A percentile compares a stretch with the other conserved stretches of the same genome.
These are phyloP conservation scores for Clausena lansium DNA, from an alignment of 345 rosid species.

Conservation along the genomic window DNA sequence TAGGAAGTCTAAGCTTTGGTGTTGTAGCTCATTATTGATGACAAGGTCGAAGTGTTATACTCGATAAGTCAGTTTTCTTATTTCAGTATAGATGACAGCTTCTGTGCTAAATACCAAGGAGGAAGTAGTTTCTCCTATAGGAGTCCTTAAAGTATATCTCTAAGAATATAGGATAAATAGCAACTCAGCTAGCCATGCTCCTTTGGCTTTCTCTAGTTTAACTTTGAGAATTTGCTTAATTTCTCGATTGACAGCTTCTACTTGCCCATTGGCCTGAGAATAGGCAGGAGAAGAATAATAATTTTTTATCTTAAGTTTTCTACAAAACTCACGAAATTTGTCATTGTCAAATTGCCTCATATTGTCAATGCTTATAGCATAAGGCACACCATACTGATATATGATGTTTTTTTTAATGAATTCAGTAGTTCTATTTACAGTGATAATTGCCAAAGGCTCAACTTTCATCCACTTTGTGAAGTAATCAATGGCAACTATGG, in stretches of 20 bases:
- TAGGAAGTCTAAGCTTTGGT: too few species aligned
- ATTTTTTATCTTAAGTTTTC: not conserved
- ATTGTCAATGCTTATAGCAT: not conserved
- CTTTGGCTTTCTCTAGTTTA: not conserved
- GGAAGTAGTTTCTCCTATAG: not conserved
- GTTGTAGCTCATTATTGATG: not conserved
- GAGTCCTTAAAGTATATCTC: too few species aligned
- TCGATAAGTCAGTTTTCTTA: not conserved
- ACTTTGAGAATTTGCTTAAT: not conserved
- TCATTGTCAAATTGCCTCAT: not conserved
- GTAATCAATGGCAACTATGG: too few species aligned
- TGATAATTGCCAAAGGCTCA: too few species aligned
- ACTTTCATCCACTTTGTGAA: too few species aligned
- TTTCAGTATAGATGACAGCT: not conserved
- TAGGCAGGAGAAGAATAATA: not conserved
- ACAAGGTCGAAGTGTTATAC: not conserved
- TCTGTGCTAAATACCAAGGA: not conserved
- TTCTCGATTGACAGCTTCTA: not conserved
- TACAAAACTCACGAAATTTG: not conserved
- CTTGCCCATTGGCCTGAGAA: not conserved
- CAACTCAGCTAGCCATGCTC: not conserved
- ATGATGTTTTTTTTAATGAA: too few species aligned
- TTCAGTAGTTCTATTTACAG: too few species aligned
- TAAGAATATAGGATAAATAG: not conserved
- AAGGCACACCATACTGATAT: not conserved